Base-by-base conservation (phyloP, 2,329 filamentous ascomycete species). In the Colletotrichum salicis region DNA sequence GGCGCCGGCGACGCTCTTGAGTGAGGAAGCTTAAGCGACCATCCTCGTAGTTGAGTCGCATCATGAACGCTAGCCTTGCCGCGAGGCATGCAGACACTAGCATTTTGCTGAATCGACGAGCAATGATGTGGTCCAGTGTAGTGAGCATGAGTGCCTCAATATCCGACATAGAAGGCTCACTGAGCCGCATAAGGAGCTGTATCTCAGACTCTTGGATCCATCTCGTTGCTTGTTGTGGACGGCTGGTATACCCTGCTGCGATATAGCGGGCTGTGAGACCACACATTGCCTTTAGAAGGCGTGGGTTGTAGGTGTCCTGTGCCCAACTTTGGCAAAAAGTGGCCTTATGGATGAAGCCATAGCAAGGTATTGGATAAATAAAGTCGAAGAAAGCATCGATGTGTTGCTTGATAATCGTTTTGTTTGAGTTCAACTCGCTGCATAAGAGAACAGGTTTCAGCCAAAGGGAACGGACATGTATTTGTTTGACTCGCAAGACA, bases 41-140 rank as follows among this genome's bases (percentile, higher is more conserved):
- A 5, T 77, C 71, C 19, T 77, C 76, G 4, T 75, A 73, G 15
- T 77, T 76, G 0, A 77, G 68, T 0, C 75, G 64, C 29, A 77
- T 66, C 35, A 77, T 76, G 8, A 70, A 76, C 0, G 76, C 76
- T 0, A 77, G 56, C 0, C 76, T 31, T 2, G 74, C 71, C 0
- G 70, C 61, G 0, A 77, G 5, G 1, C 73, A 69, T 57, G 76
- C 73, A 0, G 75, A 71, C 0, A 77, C 67, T 1, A 77, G 68
- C 75, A 76, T 74, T 48, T 77, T 77, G 3, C 70, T 69, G 10
- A 77, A 76, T 2, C 71, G 69, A 1, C 76, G 70, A 0, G 75
- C 63, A 2, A 77, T 56, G 19, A 73, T 71, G 7, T 77, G 75
- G 12, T 76, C 74, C 1, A 77, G 10, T 1, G 75, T 74, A 0